Base-by-base conservation (phyloP, 2,329 filamentous ascomycete genomes). In the Aspergillus carbonarius region DNA sequence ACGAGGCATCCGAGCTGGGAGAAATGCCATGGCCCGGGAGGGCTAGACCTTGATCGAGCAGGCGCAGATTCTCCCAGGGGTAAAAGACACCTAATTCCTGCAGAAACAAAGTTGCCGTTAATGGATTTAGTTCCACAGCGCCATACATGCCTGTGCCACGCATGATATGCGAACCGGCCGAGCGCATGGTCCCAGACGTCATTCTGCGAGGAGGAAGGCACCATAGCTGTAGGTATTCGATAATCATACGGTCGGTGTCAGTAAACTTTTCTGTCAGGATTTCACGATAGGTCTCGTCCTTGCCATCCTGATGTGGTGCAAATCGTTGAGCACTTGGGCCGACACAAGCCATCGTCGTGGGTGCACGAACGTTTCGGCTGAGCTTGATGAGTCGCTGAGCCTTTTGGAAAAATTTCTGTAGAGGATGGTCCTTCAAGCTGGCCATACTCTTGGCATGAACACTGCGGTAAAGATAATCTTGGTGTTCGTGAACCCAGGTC, bases 31-130 rank as follows among this genome's bases (percentile, higher is more conserved):
- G 73, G 6, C 74, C 73, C 5, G 84, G 84, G 18, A 87, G 76
- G 62, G 81, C 76, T 12, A 87, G 70, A 55, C 79, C 76, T 58
- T 80, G 79, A 53, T 85, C 79, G 47, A 83, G 81, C 0, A 82
- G 70, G 15, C 76, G 67, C 15, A 80, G 72, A 60, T 86, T 85
- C 62, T 85, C 82, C 76, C 82, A 85, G 0, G 86, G 85, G 8
- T 81, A 69, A n/a, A 87, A 71, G 0, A 85, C 82, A 1, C 86
- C 86, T 20, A 88, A 73, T 64, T 88, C 86, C 65, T 88, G 84
- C 27, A 88, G 68, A 54, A 88, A 82, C 15, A 84, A 63, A 50
- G 74, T 74, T 35, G 80, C 78, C 34, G 80, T 76, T 7, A 65
- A 62, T 13, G 70, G 59, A 42, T 69, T 70, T 17, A 81, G 64